These are phyloP conservation scores for Lasiodiplodia hormozganensis DNA, from an alignment of 2,329 filamentous ascomycete genomes.

Conservation along the genomic window DNA sequence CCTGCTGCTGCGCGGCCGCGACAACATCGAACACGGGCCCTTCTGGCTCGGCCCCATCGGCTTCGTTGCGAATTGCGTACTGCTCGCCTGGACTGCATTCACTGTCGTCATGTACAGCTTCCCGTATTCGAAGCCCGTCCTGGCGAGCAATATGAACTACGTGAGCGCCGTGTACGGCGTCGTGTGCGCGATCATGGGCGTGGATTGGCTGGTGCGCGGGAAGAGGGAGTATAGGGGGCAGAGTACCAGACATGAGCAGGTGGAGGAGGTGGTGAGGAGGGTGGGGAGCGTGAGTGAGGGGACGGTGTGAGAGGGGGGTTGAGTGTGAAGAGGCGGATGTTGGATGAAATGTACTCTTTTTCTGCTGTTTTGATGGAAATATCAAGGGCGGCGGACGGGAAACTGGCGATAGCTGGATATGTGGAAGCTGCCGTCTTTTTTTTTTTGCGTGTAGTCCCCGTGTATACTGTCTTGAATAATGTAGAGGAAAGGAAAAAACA, in stretches of 20 bases:
- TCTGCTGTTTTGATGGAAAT: background rate
- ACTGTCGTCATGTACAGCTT: constrained; percentile 57
- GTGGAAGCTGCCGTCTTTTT: background rate
- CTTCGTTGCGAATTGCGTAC: constrained; percentile 51
- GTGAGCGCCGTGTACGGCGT: constrained; percentile 37
- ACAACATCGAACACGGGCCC: constrained; percentile 53
- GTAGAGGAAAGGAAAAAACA: background rate
- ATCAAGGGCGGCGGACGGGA: background rate
- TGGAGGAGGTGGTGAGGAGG: constrained; percentile 33
- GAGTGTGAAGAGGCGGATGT: background rate
- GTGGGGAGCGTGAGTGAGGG: constrained; percentile 29
- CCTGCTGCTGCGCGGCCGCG: constrained; percentile 53
- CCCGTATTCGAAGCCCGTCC: constrained; percentile 42
- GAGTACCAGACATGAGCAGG: constrained; percentile 39
- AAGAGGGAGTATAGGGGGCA: constrained; percentile 42
- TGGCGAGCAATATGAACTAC: constrained; percentile 43
- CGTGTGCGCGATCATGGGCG: constrained; percentile 38
- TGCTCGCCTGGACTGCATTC: constrained; percentile 57
- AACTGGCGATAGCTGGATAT: background rate
- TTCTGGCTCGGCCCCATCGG: constrained; percentile 58
- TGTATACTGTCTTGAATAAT: background rate
- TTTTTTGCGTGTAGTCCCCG: background rate
- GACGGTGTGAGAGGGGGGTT: background rate
- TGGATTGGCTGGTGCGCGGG: constrained; percentile 41
- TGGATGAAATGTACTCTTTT: background rate